Percentiles rank a stretch among this genome's conserved stretches.
phyloP scores from a whole-genome alignment of 192 early-diverging fungal genomes.

The Rhizophlyctis rosea region DNA sequence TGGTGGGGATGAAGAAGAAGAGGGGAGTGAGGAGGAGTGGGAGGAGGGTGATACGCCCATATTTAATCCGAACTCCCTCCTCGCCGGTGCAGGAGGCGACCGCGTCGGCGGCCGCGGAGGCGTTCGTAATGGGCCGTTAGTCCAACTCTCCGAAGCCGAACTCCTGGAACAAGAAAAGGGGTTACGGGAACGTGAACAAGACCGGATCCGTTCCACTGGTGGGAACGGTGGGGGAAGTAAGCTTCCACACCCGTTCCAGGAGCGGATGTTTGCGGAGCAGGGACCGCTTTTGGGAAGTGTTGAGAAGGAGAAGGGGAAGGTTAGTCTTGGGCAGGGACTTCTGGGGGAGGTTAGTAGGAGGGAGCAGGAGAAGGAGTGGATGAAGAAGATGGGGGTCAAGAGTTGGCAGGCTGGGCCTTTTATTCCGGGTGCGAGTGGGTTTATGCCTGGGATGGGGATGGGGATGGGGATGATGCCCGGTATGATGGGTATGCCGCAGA shows the following conservation, averaged over 20 bases:
- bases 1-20: too few species aligned
- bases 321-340: slow-evolving; percentile 33
- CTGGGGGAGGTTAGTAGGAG: slow-evolving; percentile 39
- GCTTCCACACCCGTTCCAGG: background rate
- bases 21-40: too few species aligned
- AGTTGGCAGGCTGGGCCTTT: slow-evolving; percentile 9
- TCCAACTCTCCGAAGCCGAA: slow-evolving; percentile 17
- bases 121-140: too few species aligned
- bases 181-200: too few species aligned
- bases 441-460: slow-evolving; percentile 1
- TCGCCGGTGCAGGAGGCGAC: background rate
- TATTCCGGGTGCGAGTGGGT: background rate
- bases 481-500: slow-evolving; percentile 16
- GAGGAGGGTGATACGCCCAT: too few species aligned
- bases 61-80: background rate
- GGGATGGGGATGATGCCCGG: slow-evolving; percentile 14
- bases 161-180: slow-evolving; percentile 17
- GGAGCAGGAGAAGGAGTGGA: slow-evolving; percentile 40
- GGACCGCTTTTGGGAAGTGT: slow-evolving; percentile 42
- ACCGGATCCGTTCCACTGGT: too few species aligned
- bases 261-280: background rate
- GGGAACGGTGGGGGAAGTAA: background rate
- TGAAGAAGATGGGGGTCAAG: slow-evolving; percentile 36
- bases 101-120: too few species aligned
- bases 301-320: slow-evolving; percentile 24